These are phyloP conservation scores for Neodidymelliopsis sp. DNA, from an alignment of 2,329 filamentous ascomycete species.

Conservation along the genomic window DNA sequence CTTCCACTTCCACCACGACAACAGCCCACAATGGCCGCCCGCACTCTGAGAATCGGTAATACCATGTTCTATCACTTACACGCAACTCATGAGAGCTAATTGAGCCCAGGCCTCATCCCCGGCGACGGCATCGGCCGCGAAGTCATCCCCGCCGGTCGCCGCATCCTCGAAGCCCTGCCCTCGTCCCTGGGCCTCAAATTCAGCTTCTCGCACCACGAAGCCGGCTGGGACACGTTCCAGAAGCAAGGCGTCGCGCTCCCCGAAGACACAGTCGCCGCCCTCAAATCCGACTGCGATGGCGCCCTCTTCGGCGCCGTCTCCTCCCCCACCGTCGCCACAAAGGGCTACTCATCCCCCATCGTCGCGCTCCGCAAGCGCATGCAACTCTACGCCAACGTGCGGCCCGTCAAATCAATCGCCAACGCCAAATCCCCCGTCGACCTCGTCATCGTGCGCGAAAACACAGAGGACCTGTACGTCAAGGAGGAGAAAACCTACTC, in stretches of 20 bases:
- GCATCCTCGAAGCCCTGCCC: constrained; percentile 90
- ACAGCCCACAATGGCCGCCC: constrained; percentile 40
- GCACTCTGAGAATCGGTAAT: constrained; percentile 42
- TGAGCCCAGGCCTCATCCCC: constrained; percentile 82
- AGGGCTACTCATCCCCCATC: constrained; percentile 95
- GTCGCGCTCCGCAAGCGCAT: constrained; percentile 95
- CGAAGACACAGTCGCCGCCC: constrained; percentile 86
- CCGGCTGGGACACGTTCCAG: constrained; percentile 93
- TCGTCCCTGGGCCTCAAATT: constrained; percentile 91
- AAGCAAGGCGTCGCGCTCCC: constrained; percentile 87
- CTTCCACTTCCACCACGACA: constrained; percentile 3
- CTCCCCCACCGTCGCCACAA: constrained; percentile 87
- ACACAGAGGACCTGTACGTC: constrained; percentile 98
- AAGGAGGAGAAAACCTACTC: constrained; percentile 92
- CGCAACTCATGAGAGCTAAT: constrained; percentile 3
- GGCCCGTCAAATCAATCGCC: constrained; percentile 85
- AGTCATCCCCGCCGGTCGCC: constrained; percentile 92
- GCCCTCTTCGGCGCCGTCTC: constrained; percentile 94
- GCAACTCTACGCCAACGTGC: constrained; percentile 95
- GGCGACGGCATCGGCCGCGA: constrained; percentile 98
- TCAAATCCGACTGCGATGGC: constrained; percentile 91
- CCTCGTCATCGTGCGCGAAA: constrained; percentile 97
- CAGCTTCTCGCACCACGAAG: constrained; percentile 90
- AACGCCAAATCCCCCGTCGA: constrained; percentile 76
- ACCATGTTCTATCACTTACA: neutral